Base-by-base conservation (phyloP, 495 filamentous ascomycete genomes). In the Geoglossum glabrum region DNA sequence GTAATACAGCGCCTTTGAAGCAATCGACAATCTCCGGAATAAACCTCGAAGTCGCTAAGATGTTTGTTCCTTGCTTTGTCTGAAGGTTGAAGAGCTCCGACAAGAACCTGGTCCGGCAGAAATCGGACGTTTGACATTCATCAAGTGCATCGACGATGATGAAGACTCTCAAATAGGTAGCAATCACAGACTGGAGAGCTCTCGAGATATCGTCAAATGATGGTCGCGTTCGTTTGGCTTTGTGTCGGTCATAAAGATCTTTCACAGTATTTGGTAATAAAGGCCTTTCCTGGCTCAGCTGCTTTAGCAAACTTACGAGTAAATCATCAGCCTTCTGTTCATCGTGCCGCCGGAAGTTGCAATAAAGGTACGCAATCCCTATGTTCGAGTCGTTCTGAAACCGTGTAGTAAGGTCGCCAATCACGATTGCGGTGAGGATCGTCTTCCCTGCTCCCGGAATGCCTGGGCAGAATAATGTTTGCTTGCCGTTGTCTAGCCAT, bases 31-130 rank as follows among this genome's bases (percentile, higher is more conserved):
- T 63, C 0, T 61, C 49, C 1, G 47, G 60, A 19, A 61, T 65
- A 30, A 46, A 52, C 30, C 70, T 58, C 23, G 70, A 70, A 1
- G 67, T 70, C 10, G 64, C 62, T 0, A 70, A 54, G 0, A 71
- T 6, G 21, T 57, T 63, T 0, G 57, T n/a, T n/a, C 23, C 61
- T 1, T 55, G 19, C 3, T 36, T 45, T 17, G 33, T 27, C 58
- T 15, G 67, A 33, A 3, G 23, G 49, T 26, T 52, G 55, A 1
- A 66, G 10, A 28, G 59, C 31, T 0, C 38, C 0, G 50, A 3
- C 17, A 69, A 47, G 13, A 65, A 52, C 21, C 25, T 49, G 3
- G 36, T 21, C 30, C 26, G 7, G 2, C 13, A 8, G 21, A 55
- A 33, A 54, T 64, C 63, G 15, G 25, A 3, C 2, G 28, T 28